phyloP scores from a whole-genome alignment of 306 rosid species.

The Rosa persica region DNA sequence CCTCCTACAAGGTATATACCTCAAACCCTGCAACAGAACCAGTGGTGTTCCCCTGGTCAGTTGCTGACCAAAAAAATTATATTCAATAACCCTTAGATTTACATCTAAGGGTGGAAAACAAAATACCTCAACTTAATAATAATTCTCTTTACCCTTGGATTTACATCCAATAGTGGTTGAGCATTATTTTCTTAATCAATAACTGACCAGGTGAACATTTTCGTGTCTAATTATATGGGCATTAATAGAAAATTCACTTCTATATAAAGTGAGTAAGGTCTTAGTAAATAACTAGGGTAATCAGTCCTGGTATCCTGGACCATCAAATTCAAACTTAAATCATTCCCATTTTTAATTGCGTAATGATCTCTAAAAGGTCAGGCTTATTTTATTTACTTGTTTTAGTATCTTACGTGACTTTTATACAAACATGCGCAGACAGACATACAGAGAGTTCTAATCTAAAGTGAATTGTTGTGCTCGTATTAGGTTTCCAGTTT shows the following conservation, averaged over 20 bases:
- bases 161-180: too few relatives aligned
- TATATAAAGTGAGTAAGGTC: neutral
- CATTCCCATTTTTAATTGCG: neutral
- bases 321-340: neutral
- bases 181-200: too few relatives aligned
- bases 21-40: conserved; percentile 40
- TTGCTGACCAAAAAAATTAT: too few relatives aligned
- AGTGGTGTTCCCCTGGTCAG: too few relatives aligned
- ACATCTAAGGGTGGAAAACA: too few relatives aligned
- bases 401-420: neutral
- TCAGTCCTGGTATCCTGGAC: neutral
- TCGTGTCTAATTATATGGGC: neutral
- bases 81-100: too few relatives aligned
- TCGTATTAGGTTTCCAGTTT: conserved; percentile 81
- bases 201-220: too few relatives aligned
- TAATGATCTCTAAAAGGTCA: neutral
- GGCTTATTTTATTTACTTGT: neutral
- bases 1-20: conserved; percentile 59
- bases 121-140: too few relatives aligned
- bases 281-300: neutral
- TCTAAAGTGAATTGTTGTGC: neutral
- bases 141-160: too few relatives aligned
- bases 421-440: neutral
- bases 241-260: neutral
- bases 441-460: neutral